Base-by-base conservation (phyloP, 495 filamentous ascomycete genomes). In the Aspergillus sclerotiicarbonarius region DNA sequence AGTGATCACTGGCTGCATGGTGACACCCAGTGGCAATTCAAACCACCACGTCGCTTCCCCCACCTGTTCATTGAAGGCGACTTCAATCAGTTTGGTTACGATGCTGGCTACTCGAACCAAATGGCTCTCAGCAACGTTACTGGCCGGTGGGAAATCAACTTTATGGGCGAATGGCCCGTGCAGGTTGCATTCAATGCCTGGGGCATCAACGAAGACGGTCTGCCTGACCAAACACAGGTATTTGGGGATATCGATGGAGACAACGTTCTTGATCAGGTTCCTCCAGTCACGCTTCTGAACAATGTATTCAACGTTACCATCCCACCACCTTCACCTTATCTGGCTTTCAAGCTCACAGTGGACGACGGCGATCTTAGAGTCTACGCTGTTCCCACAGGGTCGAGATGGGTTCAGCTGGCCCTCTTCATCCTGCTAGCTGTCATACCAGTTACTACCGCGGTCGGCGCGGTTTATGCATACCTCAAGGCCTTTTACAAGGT, bases 71-170 rank as follows among this genome's bases (percentile, higher is more conserved):
- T 83, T 37, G 79, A 88, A 32, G 87, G 87, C 0, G 75, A 80
- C 0, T 88, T 80, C 71, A 89, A 89, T 59, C 71, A 83, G 56
- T 89, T 81, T 63, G 85, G 87, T 21, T 88, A 81, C 62, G 87
- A 89, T 69, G 77, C 81, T 2, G 87, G 87, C 1, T 50, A 50
- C 47, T 32, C 21, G 29, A 50, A 50, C 47, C 15, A 50, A 18
- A 50, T 50, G 47, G 3, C 25, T 9, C 56, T 87, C 29, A 65
- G 75, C 5, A 83, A 84, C 37, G 56, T 72, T 8, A 79, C 88
- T 66, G 63, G 74, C 20, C 75, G 82, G 52, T 89, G 86, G 86
- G 69, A 77, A 18, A 77, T 80, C 63, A 74, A 84, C 53, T 85
- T 84, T 61, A 83, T 86, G 78, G 70, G 80, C 8, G 86, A 89